A percentile compares a stretch with the other conserved stretches of the same genome.
These are phyloP conservation scores for Rosa persica DNA, from an alignment of 306 rosid genomes.

Conservation along the genomic window DNA sequence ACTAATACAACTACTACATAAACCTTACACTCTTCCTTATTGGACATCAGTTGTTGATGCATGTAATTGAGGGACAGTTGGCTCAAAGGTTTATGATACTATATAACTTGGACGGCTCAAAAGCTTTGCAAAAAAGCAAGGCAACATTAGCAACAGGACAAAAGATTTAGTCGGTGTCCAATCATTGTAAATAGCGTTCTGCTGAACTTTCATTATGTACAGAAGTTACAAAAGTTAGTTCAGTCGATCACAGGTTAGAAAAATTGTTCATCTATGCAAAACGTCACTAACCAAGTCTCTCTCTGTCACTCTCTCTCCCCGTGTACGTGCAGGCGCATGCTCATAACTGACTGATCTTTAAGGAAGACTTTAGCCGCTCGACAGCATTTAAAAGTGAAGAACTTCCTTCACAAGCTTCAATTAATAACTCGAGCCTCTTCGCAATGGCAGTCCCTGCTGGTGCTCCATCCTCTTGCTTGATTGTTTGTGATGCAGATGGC, in stretches of 20 bases:
- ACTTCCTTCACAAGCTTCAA: conserved; percentile 74
- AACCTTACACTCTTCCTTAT: background rate
- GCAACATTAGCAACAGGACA: background rate
- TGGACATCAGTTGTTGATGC: background rate
- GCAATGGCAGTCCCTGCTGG: conserved; percentile 36
- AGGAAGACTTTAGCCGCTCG: conserved; percentile 47
- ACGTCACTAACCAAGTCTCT: background rate
- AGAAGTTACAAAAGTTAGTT: background rate
- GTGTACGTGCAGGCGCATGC: background rate
- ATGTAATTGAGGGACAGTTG: background rate
- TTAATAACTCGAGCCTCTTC: conserved; percentile 53
- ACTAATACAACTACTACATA: background rate
- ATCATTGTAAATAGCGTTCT: background rate
- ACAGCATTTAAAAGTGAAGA: conserved; percentile 63
- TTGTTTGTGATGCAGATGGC: conserved; percentile 21
- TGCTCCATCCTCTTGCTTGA: conserved; percentile 25
- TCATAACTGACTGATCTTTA: conserved; percentile 30
- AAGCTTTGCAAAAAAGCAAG: background rate
- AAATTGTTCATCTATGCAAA: background rate
- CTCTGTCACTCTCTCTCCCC: background rate
- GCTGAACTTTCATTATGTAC: background rate
- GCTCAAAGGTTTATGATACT: background rate
- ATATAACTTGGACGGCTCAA: background rate
- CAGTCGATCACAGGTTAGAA: background rate
- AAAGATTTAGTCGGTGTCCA: background rate